Evolutionary conservation across 192 early-diverging fungal species (phyloP).

Genomic region (Coemansia sp.): DNA sequence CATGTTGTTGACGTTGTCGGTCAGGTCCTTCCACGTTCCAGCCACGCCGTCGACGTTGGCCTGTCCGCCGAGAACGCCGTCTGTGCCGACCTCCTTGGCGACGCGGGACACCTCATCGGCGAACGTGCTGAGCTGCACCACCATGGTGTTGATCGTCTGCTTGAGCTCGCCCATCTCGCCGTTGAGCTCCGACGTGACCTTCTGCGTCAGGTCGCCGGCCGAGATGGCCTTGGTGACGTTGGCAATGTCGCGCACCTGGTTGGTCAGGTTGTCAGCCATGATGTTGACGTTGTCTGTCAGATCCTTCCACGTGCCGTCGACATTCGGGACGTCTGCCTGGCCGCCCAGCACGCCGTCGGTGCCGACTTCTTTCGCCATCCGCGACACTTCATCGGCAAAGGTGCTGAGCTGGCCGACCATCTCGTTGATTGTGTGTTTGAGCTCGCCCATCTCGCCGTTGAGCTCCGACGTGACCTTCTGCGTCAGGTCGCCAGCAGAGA

Average conservation of each 20-base stretch:
- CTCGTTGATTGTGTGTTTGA: constrained; percentile 17
- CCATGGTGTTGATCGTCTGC: constrained; percentile 44
- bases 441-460: constrained; percentile 47
- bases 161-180: constrained; percentile 54
- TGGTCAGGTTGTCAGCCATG: constrained; percentile 60
- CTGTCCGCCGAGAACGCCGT: constrained; percentile 57
- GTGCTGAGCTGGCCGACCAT: constrained; percentile 46
- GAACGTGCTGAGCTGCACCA: constrained; percentile 51
- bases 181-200: constrained; percentile 32
- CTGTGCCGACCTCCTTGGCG: constrained; percentile 52
- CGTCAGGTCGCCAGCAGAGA: constrained; percentile 27
- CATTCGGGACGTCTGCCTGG: constrained; percentile 53
- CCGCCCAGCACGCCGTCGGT: constrained; percentile 56
- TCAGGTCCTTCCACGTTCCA: constrained; percentile 56
- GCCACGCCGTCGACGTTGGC: constrained; percentile 28
- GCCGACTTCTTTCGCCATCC: constrained; percentile 54
- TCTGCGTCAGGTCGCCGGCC: constrained; percentile 44
- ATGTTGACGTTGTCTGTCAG: constrained; percentile 62
- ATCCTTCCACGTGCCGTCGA: constrained; percentile 58
- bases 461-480: constrained; percentile 54
- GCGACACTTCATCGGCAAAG: constrained; percentile 51
- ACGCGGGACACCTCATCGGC: constrained; percentile 56
- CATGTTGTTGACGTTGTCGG: constrained; percentile 58
- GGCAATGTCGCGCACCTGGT: constrained; percentile 62
- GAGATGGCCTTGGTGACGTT: constrained; percentile 47